phyloP scores from a whole-genome alignment of 2,329 filamentous ascomycete species.

The Xylaria sp. region DNA sequence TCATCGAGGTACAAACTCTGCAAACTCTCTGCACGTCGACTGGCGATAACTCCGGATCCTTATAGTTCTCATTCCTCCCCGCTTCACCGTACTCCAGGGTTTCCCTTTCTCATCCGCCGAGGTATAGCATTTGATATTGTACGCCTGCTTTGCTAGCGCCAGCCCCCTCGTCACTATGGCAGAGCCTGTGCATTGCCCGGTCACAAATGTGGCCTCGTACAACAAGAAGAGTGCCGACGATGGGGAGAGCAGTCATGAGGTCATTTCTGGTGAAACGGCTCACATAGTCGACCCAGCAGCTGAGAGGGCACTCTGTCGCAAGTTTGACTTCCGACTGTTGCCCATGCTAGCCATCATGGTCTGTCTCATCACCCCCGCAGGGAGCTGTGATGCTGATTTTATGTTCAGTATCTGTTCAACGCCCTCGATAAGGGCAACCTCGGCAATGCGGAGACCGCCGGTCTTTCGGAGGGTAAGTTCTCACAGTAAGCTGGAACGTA shows the following conservation, averaged over 20 bases:
- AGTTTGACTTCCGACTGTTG: conserved; percentile 60
- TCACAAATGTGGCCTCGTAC: conserved; percentile 20
- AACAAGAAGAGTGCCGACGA: conserved; percentile 29
- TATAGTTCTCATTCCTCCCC: neutral
- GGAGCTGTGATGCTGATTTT: conserved; percentile 5
- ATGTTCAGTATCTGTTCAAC: conserved; percentile 49
- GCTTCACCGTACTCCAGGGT: neutral
- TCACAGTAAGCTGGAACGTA: neutral
- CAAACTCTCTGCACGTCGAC: neutral
- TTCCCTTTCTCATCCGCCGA: neutral
- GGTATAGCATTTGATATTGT: neutral
- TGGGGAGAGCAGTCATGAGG: conserved; percentile 35
- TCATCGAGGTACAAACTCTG: neutral
- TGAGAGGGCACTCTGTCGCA: conserved; percentile 57
- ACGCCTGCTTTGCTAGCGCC: neutral
- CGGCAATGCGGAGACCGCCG: conserved; percentile 63
- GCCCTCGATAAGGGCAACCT: conserved; percentile 57
- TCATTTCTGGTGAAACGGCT: conserved; percentile 44
- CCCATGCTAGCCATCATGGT: conserved; percentile 61
- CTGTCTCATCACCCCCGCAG: neutral
- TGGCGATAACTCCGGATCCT: neutral
- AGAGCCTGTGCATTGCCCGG: neutral
- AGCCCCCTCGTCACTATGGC: conserved; percentile 3
- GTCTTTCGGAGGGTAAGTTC: conserved; percentile 46
- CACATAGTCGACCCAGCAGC: conserved; percentile 48